A percentile compares a stretch with the other conserved stretches of the same genome.
These are phyloP conservation scores for Vachellia pachyceras DNA, from an alignment of 306 rosid species.

Conservation along the genomic window DNA sequence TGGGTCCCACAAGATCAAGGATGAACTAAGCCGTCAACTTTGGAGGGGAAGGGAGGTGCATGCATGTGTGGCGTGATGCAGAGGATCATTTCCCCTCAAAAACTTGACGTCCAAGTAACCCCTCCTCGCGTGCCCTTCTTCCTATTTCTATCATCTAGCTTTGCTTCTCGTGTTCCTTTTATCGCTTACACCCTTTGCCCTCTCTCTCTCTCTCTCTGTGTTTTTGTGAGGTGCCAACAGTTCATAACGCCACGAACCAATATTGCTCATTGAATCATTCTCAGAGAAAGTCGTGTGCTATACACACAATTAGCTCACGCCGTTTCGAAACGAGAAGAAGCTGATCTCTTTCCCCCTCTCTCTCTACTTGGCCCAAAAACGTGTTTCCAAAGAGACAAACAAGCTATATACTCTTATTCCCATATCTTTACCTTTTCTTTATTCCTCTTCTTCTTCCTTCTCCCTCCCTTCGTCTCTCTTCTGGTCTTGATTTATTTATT, in stretches of 20 bases:
- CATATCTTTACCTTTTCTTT: constrained; percentile 5
- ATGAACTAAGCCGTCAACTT: neutral
- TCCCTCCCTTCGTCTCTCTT: neutral
- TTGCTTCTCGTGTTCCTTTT: constrained; percentile 28
- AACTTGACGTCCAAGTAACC: constrained; percentile 73
- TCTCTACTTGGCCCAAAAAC: constrained; percentile 28
- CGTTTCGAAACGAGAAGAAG: neutral
- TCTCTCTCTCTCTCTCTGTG: constrained; percentile 18
- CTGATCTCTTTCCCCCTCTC: neutral
- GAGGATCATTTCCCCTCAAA: constrained; percentile 41
- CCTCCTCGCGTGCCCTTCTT: neutral
- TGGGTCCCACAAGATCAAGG: neutral
- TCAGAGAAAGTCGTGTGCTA: neutral
- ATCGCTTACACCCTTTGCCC: constrained; percentile 21
- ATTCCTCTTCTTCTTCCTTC: neutral
- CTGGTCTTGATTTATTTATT: neutral
- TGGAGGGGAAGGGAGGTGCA: neutral
- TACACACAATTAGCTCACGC: neutral
- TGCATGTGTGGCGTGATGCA: constrained; percentile 36
- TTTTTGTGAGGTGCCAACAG: constrained; percentile 3
- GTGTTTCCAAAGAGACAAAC: constrained; percentile 49
- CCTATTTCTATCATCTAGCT: constrained; percentile 48
- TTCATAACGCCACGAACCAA: constrained; percentile 18
- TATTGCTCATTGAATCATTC: constrained; percentile 4
- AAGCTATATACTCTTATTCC: neutral